A percentile compares a stretch with the other conserved stretches of the same genome.
Evolutionary conservation across 495 filamentous ascomycete species (phyloP).

Genomic region (Penicillium tannophilum): DNA sequence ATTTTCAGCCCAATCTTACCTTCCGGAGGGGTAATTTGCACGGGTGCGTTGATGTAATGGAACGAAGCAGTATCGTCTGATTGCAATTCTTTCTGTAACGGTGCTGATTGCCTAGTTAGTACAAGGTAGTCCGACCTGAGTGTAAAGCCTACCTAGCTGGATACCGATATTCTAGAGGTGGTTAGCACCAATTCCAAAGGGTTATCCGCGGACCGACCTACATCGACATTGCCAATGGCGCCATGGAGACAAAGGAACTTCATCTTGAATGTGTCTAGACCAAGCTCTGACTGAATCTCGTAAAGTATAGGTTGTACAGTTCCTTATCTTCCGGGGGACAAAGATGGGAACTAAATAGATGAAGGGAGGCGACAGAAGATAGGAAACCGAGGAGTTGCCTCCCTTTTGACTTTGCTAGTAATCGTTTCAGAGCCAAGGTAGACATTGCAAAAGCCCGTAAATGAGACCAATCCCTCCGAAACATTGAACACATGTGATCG

Average conservation of each 20-base stretch:
- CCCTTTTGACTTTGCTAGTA: neutral
- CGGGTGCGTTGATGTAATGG: conserved; percentile 48
- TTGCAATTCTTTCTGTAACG: conserved; percentile 48
- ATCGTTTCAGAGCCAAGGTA: neutral
- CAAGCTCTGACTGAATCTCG: neutral
- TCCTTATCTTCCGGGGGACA: neutral
- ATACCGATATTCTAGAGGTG: conserved; percentile 51
- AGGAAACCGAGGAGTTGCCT: neutral
- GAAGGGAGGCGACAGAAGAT: conserved; percentile 4
- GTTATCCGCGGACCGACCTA: conserved; percentile 13
- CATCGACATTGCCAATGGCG: conserved; percentile 36
- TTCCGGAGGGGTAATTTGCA: conserved; percentile 45
- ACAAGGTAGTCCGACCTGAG: neutral
- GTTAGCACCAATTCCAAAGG: neutral
- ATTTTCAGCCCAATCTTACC: conserved; percentile 15
- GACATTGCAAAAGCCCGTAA: neutral
- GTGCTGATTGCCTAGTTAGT: conserved; percentile 20
- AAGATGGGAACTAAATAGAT: neutral
- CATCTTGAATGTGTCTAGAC: conserved; percentile 22
- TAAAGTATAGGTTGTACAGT: conserved; percentile 11
- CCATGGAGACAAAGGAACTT: conserved; percentile 34
- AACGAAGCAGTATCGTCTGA: conserved; percentile 46
- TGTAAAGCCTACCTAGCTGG: conserved; percentile 40
- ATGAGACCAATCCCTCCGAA: conserved; percentile 15
- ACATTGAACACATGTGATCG: conserved; percentile 21